Evolutionary conservation across 768 basidiomycete genomes (phyloP).

Genomic region (Lentinula boryana): DNA sequence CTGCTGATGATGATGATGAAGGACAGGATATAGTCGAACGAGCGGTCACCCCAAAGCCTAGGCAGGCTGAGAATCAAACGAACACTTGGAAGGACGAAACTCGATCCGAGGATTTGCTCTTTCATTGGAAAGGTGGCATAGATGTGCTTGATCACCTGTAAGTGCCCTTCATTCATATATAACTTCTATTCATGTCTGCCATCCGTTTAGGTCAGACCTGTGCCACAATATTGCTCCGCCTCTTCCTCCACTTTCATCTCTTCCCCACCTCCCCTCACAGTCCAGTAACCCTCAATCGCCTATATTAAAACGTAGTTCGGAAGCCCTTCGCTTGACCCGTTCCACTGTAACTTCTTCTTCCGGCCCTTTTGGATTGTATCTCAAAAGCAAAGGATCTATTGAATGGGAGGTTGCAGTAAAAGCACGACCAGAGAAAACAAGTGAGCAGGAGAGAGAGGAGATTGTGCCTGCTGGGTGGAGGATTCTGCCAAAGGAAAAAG

Average conservation of each 20-base stretch:
- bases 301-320: constrained; percentile 51
- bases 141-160: constrained; percentile 56
- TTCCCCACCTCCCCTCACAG: constrained; percentile 30
- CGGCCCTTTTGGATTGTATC: constrained; percentile 67
- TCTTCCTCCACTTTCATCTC: constrained; percentile 1
- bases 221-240: not conserved
- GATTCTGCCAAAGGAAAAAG: constrained; percentile 51
- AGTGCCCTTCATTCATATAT: constrained; percentile 24
- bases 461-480: constrained; percentile 66
- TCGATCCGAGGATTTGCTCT: not conserved
- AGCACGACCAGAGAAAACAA: constrained; percentile 36
- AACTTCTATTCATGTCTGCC: not conserved
- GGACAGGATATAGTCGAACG: not conserved
- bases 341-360: constrained; percentile 43
- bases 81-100: not conserved
- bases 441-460: constrained; percentile 45
- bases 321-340: constrained; percentile 59
- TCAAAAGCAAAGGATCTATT: constrained; percentile 65
- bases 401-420: constrained; percentile 73
- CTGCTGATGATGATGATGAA: not conserved
- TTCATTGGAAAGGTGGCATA: constrained; percentile 33
- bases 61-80: not conserved
- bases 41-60: not conserved
- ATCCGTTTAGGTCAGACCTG: not conserved
- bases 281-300: constrained; percentile 43